Evolutionary conservation across 495 filamentous ascomycete species (phyloP), one percentile per base, ranked within the genome.

Genomic region (Penicillium diatomitis): DNA sequence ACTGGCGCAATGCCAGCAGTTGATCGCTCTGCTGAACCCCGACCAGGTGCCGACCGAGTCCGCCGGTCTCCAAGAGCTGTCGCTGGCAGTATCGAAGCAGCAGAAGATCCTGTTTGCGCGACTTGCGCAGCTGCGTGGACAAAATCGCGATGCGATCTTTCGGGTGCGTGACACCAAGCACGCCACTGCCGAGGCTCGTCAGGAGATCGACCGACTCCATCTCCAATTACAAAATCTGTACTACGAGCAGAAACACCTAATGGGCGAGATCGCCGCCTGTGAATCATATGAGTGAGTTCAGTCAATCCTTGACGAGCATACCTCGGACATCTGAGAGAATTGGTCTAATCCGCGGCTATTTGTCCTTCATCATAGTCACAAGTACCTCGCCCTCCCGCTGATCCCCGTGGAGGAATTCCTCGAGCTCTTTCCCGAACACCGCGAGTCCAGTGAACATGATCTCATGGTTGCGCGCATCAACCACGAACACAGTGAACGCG

Each of bases 201-300:
- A 88, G 62, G 90, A 96, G 66, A 87, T 96, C 46, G 92, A 98
- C 61, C 79, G 82, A 45, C 74, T 97, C 49, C 90, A 96, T 69
- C 78, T 98, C 12, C 84, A 94, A 61, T 74, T 97, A 30, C 90
- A 97, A 64, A 98, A 98, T 63, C 74, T 98, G 28, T 91, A 94
- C 66, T 98, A 98, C 64, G 92, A 98, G 65, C 89, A 96, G 64
- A 76, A 87, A 49, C 87, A 96, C 68, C 71, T 98, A 50, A 79
- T 83, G 40, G 87, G 88, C 27, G 94, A 98, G 67, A 97, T 98
- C 53, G 72, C 78, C 3, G 90, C 87, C 32, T 96, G 94, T 68
- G 87, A 92, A 60, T 83, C 82, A 35, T 97, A 95, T 52, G 86
- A 95, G 91, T 96, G 74, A 52, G 87, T 81, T 6, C 42, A 6